Evolutionary conservation across 2,329 filamentous ascomycete species (phyloP).

Genomic region (Penicillium sp.): DNA sequence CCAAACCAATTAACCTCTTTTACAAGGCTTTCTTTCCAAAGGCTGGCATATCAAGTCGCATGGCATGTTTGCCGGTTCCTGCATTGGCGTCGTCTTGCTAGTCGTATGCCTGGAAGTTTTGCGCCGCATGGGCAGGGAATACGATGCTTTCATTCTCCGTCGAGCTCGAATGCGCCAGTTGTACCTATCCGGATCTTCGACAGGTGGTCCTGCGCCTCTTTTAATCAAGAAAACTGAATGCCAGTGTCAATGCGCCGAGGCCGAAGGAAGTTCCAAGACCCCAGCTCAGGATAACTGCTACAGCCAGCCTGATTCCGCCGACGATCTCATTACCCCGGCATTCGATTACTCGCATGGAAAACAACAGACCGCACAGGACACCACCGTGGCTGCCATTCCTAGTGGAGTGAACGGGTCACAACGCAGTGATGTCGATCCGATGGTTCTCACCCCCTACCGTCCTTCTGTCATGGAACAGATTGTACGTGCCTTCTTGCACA

Average conservation of each 20-base stretch:
- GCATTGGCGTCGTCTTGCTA: constrained; percentile 70
- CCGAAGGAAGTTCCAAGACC: not conserved
- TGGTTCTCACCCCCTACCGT: constrained; percentile 35
- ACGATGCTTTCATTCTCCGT: constrained; percentile 60
- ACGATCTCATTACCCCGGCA: constrained; percentile 4
- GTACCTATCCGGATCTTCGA: constrained; percentile 9
- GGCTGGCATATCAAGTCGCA: constrained; percentile 64
- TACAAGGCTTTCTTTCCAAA: constrained; percentile 57
- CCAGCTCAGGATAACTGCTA: not conserved
- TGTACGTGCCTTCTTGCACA: constrained; percentile 61
- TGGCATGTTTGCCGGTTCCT: constrained; percentile 72
- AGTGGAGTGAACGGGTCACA: not conserved
- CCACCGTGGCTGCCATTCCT: no score
- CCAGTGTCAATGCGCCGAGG: not conserved
- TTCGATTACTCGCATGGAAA: not conserved
- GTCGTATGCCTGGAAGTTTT: constrained; percentile 67
- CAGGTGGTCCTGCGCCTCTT: not conserved
- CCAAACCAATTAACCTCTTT: not conserved
- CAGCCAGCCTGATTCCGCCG: not conserved
- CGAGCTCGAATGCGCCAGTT: constrained; percentile 39
- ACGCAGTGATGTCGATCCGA: not conserved
- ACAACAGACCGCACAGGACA: no score
- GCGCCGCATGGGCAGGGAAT: constrained; percentile 65
- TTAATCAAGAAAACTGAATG: not conserved
- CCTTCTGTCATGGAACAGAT: constrained; percentile 62